Evolutionary conservation across 1,284 basidiomycete species (phyloP).

Genomic region (Dichomitus squalens): DNA sequence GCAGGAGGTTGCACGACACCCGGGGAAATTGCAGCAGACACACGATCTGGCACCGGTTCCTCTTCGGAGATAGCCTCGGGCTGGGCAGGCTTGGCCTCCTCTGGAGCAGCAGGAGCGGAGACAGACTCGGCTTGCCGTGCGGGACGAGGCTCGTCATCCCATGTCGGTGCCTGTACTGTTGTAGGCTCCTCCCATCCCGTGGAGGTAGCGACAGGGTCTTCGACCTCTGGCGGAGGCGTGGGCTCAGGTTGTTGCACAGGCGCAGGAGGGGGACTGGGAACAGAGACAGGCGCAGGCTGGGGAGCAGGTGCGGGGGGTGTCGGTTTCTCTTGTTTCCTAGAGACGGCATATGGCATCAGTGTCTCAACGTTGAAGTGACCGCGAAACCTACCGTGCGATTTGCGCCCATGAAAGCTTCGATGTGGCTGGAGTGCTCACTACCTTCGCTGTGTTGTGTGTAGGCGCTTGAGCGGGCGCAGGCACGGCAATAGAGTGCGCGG

Average conservation of each 20-base stretch:
- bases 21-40: conserved; percentile 35
- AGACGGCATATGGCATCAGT: conserved; percentile 2
- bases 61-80: conserved; percentile 29
- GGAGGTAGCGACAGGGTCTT: conserved; percentile 32
- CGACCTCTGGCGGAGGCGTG: conserved; percentile 37
- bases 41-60: conserved; percentile 36
- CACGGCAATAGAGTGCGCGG: background rate
- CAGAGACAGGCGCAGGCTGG: conserved; percentile 31
- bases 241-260: conserved; percentile 31
- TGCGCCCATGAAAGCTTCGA: conserved; percentile 82
- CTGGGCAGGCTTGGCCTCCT: conserved; percentile 33
- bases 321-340: conserved; percentile 56
- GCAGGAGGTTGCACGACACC: conserved; percentile 32
- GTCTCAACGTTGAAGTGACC: background rate
- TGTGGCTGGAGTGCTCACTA: conserved; percentile 62
- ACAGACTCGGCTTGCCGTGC: conserved; percentile 17
- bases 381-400: conserved; percentile 61
- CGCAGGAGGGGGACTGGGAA: conserved; percentile 30
- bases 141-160: conserved; percentile 67
- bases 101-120: conserved; percentile 30
- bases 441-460: conserved; percentile 25
- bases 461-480: conserved; percentile 21
- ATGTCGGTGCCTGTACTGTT: conserved; percentile 67
- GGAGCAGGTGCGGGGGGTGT: conserved; percentile 39
- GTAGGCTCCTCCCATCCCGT: conserved; percentile 74